Base-by-base conservation (phyloP, 106 monocot genomes). In the Allium cepa region DNA sequence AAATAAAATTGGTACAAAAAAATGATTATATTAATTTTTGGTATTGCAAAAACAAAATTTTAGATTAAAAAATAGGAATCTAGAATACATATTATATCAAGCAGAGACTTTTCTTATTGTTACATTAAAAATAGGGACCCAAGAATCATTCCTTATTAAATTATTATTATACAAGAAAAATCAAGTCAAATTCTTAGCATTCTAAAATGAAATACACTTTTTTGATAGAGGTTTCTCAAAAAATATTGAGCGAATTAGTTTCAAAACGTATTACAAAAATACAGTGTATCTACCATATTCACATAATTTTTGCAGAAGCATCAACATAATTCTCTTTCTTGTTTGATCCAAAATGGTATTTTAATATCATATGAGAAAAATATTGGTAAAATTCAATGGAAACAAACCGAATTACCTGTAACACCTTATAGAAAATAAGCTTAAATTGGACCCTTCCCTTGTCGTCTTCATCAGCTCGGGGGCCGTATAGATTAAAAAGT, bases 401-500 rank as follows among this genome's bases (percentile, higher is more conserved):
- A 62, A 64, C 11, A 14, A 53, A 74, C 7, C 26, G 46, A 50
- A 67, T 56, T 78, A 90, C 90, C 85, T 85, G 79, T 71, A 90
- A 64, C 49, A 90, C 73, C 80, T 80, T 85, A 53, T 64, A 90
- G 69, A 90, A 90, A 12, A 85, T 13, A 53, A 78, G 56, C 56
- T 90, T 90, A 73, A 90, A 90, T 47, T 62, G 72, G 13, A 82
- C 9, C 56, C 90, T 77, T 46, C 83, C 90, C 36, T 73, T 59
- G 56, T 90, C 80, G 62, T 85, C 90, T 17, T 77, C 72, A 68
- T 76, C 78, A 78, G 85, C 90, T 80, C 77, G 75, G 17, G 90
- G 90, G 4, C 90, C 90, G 71, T 90, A 90, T 77, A 90, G 49
- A 67, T 90, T 90, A 59, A 90, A 90, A 72, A 90, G 82, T 11